phyloP scores from a whole-genome alignment of 2,329 filamentous ascomycete species.

The Penicillium expansum region DNA sequence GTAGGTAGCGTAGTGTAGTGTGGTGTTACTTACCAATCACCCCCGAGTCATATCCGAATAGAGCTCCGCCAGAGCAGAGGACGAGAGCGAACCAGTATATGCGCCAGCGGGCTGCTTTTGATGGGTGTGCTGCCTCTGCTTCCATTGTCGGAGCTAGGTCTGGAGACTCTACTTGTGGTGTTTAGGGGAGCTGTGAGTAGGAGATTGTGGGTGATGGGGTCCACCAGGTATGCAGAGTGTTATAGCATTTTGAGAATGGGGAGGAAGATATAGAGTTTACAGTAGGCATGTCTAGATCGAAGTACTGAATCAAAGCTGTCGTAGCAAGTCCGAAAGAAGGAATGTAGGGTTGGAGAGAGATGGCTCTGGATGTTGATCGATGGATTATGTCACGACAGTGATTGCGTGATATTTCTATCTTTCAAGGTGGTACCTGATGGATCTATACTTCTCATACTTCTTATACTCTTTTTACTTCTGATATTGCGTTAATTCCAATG shows the following conservation, averaged over 20 bases:
- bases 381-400: neutral
- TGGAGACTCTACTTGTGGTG: neutral
- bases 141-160: too few relatives aligned
- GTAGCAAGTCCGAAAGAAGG: neutral
- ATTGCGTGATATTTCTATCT: neutral
- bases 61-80: too few relatives aligned
- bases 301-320: neutral
- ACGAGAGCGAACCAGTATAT: too few relatives aligned
- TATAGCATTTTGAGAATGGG: slow-evolving; percentile 8
- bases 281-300: neutral
- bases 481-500: neutral
- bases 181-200: slow-evolving; percentile 15
- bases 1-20: too few relatives aligned
- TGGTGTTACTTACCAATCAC: too few relatives aligned
- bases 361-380: too few relatives aligned
- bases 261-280: neutral
- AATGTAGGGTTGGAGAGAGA: neutral
- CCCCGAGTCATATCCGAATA: too few relatives aligned
- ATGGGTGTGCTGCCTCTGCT: too few relatives aligned
- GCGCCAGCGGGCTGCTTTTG: too few relatives aligned
- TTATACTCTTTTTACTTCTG: neutral
- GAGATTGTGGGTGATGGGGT: neutral
- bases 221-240: slow-evolving; percentile 7
- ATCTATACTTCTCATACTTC: neutral
- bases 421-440: neutral